These are phyloP conservation scores for Hansenula lynferdii DNA, from an alignment of 1,139 yeast species.

Conservation along the genomic window DNA sequence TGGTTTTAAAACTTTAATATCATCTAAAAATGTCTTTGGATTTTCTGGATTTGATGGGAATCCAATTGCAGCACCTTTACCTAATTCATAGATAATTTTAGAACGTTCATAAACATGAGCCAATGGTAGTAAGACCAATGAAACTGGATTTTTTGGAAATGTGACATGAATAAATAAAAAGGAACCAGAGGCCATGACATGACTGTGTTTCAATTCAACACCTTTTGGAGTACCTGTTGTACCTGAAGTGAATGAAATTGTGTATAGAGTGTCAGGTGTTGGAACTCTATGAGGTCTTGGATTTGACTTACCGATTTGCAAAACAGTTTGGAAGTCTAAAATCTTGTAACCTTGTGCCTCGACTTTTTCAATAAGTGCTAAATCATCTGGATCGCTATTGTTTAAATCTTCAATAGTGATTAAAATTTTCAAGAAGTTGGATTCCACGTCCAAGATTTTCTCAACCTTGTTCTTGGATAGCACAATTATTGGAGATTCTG, in stretches of 20 bases:
- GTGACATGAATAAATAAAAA: constrained; percentile 22
- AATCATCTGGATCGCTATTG: constrained; percentile 14
- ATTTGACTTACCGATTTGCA: constrained; percentile 34
- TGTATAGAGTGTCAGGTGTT: constrained; percentile 38
- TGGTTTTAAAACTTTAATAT: constrained; percentile 40
- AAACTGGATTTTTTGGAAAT: constrained; percentile 20
- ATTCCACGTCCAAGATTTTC: constrained; percentile 20
- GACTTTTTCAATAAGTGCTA: constrained; percentile 13
- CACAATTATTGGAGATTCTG: constrained; percentile 36
- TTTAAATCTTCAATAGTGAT: constrained; percentile 21
- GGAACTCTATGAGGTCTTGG: constrained; percentile 35
- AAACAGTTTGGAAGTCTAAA: constrained; percentile 23
- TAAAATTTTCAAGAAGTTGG: constrained; percentile 19
- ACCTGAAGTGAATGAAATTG: constrained; percentile 52
- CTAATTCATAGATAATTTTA: constrained; percentile 23
- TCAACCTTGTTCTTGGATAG: constrained; percentile 32
- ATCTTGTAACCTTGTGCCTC: constrained; percentile 14
- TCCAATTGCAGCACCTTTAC: constrained; percentile 36
- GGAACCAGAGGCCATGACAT: constrained; percentile 37
- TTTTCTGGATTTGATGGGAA: constrained; percentile 41
- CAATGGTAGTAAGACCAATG: constrained; percentile 45
- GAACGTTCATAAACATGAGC: constrained; percentile 63
- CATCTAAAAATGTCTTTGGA: constrained; percentile 41
- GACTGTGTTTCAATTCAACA: constrained; percentile 41
- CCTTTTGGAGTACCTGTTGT: constrained; percentile 57